Evolutionary conservation across 768 basidiomycete genomes (phyloP), one percentile per base, ranked within the genome.

Genomic region (Lactarius quietus): DNA sequence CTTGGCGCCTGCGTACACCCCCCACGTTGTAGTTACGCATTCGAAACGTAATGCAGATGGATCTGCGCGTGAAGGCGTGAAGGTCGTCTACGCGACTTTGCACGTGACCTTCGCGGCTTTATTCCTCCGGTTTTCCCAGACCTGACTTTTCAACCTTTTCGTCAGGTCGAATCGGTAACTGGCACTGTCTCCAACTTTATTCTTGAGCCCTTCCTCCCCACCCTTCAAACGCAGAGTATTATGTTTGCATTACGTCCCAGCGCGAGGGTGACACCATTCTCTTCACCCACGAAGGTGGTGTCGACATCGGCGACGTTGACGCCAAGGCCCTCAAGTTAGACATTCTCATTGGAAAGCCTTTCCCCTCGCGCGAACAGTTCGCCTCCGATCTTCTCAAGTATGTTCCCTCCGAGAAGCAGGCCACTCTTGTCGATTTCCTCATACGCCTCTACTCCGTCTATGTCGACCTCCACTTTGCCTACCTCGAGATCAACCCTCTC

Each of bases 201-300:
- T 77, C 84, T 98, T 69, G 96, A 99, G 78, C 96, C 96, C n/a
- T 97, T 99, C 87, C 83, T 95, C 96, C 96, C 56, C 96, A 98
- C 74, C 88, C 93, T 3, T 86, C 92, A 59, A 83, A 94, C 74
- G 90, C 94, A 65, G 97, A 98, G 76, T 98, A 93, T 81, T 99
- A 98, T 76, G 91, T 99, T 74, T 98, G 96, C 80, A 91, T 99
- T 79, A 98, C 88, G 78, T 98, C 96, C 18, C 88, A 84, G 29
- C 92, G 97, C 68, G 90, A 96, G 74, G 94, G 92, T 63, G 97
- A 99, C 74, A 84, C 87, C 58, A 98, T 99, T 76, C 92, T 98
- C 75, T 99, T 98, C 85, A 97, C 95, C 36, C 95, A 97, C 77
- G 95, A 98, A 74, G 97, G 97, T 69, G 97, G 97, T 82, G 94